Conservation (phyloP, 2,329 filamentous ascomycete species). For the Dothideomycetidae sp. region DNA sequence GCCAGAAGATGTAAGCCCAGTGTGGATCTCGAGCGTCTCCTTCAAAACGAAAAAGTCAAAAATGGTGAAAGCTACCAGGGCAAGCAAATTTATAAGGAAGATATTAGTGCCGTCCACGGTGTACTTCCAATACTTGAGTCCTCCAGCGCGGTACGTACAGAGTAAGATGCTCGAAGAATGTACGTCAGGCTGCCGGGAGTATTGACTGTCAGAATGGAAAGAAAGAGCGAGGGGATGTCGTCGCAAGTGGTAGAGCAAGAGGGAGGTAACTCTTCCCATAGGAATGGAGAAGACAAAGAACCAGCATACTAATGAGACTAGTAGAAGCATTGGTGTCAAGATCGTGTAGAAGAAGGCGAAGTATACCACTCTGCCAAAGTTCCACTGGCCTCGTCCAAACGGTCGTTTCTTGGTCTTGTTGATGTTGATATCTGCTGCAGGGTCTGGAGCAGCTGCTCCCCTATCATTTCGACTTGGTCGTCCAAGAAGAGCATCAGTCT, state of each 20-base stretch:
- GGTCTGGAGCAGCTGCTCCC: neutral
- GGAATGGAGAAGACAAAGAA: constrained; percentile 95
- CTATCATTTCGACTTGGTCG: constrained; percentile 36
- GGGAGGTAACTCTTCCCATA: constrained; percentile 88
- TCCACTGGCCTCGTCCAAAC: constrained; percentile 94
- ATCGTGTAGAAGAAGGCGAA: constrained; percentile 93
- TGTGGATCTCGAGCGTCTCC: constrained; percentile 52
- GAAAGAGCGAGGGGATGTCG: constrained; percentile 85
- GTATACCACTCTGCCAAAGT: constrained; percentile 83
- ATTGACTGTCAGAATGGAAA: constrained; percentile 74
- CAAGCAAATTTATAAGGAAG: constrained; percentile 94
- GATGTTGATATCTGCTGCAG: constrained; percentile 8
- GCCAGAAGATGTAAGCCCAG: constrained; percentile 63
- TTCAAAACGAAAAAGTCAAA: constrained; percentile 78
- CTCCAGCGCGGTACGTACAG: constrained; percentile 93
- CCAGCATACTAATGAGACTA: constrained; percentile 85
- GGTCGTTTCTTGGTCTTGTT: constrained; percentile 57
- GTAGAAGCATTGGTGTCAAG: constrained; percentile 69
- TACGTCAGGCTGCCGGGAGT: constrained; percentile 54
- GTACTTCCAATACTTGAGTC: constrained; percentile 97
- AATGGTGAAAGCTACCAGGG: constrained; percentile 85
- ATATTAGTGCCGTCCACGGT: constrained; percentile 97
- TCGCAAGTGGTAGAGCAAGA: constrained; percentile 80
- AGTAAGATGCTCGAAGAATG: constrained; percentile 76
- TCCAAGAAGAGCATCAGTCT: constrained; percentile 80